Evolutionary conservation across 2,329 filamentous ascomycete species (phyloP).

Genomic region (Fusarium avenaceum): DNA sequence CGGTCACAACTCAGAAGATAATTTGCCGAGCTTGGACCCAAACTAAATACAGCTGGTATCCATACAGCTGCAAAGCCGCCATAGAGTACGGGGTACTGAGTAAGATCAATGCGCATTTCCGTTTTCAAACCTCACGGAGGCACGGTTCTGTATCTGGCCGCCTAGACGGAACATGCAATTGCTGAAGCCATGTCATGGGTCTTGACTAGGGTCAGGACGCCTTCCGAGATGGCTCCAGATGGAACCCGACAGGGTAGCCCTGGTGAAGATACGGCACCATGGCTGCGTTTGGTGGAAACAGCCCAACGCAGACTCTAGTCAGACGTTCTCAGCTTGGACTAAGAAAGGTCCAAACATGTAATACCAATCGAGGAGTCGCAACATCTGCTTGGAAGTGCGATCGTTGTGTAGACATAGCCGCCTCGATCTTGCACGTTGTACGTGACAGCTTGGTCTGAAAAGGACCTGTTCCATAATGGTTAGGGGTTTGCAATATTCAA

Average conservation of each 20-base stretch:
- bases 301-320: conserved; percentile 6
- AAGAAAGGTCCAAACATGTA: conserved; percentile 7
- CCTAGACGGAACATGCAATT: conserved; percentile 26
- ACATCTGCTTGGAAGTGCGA: not conserved
- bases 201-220: conserved; percentile 34
- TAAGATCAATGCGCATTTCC: conserved; percentile 28
- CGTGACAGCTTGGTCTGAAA: not conserved
- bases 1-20: not conserved
- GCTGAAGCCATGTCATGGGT: conserved; percentile 24
- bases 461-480: conserved; percentile 7
- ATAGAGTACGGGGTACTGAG: conserved; percentile 12
- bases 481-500: not conserved
- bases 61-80: conserved; percentile 1
- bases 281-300: conserved; percentile 9
- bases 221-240: conserved; percentile 38
- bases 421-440: not conserved
- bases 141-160: conserved; percentile 20
- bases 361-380: conserved; percentile 3
- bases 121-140: conserved; percentile 32
- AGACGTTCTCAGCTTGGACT: conserved; percentile 13
- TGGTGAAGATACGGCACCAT: conserved; percentile 24
- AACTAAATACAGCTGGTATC: conserved; percentile 6
- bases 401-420: not conserved
- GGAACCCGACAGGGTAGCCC: conserved; percentile 39
- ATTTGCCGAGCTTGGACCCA: conserved; percentile 14